Evolutionary conservation across 2,329 filamentous ascomycete species (phyloP).

Genomic region (Pseudogymnoascus sp.): DNA sequence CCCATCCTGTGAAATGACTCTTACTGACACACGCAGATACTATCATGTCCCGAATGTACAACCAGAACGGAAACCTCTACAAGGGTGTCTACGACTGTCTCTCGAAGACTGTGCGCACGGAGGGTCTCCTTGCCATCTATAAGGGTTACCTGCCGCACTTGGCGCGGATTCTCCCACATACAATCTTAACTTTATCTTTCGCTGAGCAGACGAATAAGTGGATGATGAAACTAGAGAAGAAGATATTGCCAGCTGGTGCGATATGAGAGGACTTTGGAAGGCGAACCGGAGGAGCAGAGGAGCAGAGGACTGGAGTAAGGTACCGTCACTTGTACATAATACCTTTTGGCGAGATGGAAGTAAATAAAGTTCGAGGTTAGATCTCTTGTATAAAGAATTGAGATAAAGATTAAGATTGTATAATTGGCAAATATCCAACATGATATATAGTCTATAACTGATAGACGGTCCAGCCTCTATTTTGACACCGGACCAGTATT

Average conservation of each 20-base stretch:
- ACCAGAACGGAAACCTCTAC: slow-evolving; percentile 98
- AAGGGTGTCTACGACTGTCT: slow-evolving; percentile 87
- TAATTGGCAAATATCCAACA: neutral
- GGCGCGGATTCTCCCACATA: slow-evolving; percentile 89
- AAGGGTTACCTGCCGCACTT: slow-evolving; percentile 96
- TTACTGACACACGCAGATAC: slow-evolving; percentile 54
- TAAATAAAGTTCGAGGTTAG: neutral
- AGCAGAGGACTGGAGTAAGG: neutral
- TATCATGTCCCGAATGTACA: slow-evolving; percentile 98
- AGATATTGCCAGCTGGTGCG: slow-evolving; percentile 39
- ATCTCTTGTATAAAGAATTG: slow-evolving; percentile 5
- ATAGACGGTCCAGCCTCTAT: neutral
- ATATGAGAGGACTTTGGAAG: neutral
- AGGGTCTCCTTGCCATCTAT: slow-evolving; percentile 89
- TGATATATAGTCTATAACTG: neutral
- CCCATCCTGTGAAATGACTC: slow-evolving; percentile 14
- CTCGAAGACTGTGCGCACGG: slow-evolving; percentile 81
- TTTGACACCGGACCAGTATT: neutral
- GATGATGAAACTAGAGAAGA: slow-evolving; percentile 68
- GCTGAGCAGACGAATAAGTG: slow-evolving; percentile 97
- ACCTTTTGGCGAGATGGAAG: neutral
- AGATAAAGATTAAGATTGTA: neutral
- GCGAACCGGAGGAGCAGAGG: neutral
- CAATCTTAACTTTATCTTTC: slow-evolving; percentile 83
- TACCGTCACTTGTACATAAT: slow-evolving; percentile 3